Evolutionary conservation across 371 early-diverging fungal species (phyloP), one percentile per base, ranked within the genome.

Genomic region (Syncephalastrum racemosum): DNA sequence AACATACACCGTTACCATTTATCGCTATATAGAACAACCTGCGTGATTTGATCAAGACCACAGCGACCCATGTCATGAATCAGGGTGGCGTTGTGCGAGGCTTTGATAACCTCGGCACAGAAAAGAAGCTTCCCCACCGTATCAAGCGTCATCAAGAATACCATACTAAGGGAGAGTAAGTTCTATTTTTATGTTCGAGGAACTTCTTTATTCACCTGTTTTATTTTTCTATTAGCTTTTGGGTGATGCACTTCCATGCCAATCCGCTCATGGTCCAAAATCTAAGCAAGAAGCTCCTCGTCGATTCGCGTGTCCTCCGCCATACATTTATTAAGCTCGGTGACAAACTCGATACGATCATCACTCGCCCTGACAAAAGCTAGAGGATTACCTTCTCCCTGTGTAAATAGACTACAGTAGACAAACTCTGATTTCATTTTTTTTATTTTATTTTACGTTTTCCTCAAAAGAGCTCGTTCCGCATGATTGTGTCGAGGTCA

Each of bases 211-310:
- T 20, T 54, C 15, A 27, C 44, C 36, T 20, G 13, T 46, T 16
- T 24, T 40, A 44, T 46, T 7, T 50, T 19, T 44, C 16, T 43
- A 42, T 10, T 57, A 88, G 88, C 46, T 89, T 86, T 61, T 90
- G 83, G 82, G 60, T 86, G 23, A 90, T 93, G 90, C 87, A 87
- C 56, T 93, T 91, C 64, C 88, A 90, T 58, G 80, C 90, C 39
- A 85, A 87, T 22, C 90, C 91, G 2, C 58, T 76, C 40, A 80
- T 79, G 8, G 70, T 88, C 60, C 70, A 70, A 54, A 78, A 81
- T 27, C 67, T 91, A 52, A 72, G 77, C 63, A 86, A 86, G 63
- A 75, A 79, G 45, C 79, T 90, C 44, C 64, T 73, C 36, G 81
- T 83, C 50, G 89, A 91, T 66, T 83, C 91, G 46, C 82, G 87